A percentile compares a stretch with the other conserved stretches of the same genome.
Conservation (phyloP, 768 basidiomycete genomes). For the Rhizopogon salebrosus region DNA sequence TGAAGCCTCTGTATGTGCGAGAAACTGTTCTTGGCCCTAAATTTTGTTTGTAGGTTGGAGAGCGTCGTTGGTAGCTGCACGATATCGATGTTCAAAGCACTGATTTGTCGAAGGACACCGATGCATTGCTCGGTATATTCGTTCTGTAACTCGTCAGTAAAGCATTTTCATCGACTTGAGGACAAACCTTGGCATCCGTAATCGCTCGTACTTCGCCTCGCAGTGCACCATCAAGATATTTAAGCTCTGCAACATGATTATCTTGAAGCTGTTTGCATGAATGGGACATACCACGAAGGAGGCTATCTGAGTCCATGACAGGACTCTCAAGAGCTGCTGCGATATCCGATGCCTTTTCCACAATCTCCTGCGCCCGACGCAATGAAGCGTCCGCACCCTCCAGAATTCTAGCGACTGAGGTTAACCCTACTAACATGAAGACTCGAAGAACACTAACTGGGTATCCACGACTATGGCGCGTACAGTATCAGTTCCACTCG, state of each 20-base stretch:
- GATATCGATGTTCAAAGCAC: slow-evolving; percentile 75
- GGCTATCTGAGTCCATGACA: slow-evolving; percentile 41
- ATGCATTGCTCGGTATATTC: slow-evolving; percentile 66
- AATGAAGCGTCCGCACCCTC: slow-evolving; percentile 55
- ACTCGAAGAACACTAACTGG: background rate
- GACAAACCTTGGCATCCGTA: slow-evolving; percentile 47
- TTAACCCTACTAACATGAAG: background rate
- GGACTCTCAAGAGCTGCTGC: slow-evolving; percentile 53
- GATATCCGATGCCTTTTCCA: slow-evolving; percentile 50
- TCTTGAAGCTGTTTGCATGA: background rate
- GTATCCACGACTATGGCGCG: slow-evolving; percentile 42
- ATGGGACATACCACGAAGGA: slow-evolving; percentile 44
- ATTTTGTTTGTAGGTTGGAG: slow-evolving; percentile 59
- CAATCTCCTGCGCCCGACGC: slow-evolving; percentile 53
- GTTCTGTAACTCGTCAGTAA: slow-evolving; percentile 46
- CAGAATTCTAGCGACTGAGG: slow-evolving; percentile 36
- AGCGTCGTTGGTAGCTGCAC: slow-evolving; percentile 67
- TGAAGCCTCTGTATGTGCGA: slow-evolving; percentile 88
- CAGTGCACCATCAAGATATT: slow-evolving; percentile 54
- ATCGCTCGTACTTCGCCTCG: slow-evolving; percentile 58
- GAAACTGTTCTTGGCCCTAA: slow-evolving; percentile 78
- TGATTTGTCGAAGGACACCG: slow-evolving; percentile 66
- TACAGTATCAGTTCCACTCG: slow-evolving; percentile 54
- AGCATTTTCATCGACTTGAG: background rate
- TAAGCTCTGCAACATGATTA: slow-evolving; percentile 45